phyloP scores from a whole-genome alignment of 345 rosid species.

The Eucalyptus sideroxylon region DNA sequence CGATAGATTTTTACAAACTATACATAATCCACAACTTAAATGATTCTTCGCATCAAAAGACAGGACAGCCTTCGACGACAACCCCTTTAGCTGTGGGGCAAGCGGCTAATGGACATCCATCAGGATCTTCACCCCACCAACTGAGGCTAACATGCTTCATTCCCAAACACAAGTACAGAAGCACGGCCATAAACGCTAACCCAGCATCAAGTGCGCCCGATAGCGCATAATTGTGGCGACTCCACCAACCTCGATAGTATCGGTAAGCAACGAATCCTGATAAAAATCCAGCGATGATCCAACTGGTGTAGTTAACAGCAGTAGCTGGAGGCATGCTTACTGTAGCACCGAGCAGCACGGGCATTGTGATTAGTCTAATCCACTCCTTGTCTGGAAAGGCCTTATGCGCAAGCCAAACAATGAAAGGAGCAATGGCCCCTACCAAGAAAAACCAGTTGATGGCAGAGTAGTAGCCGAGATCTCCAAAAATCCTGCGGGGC shows the following conservation, averaged over 20 bases:
- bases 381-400: conserved; percentile 34
- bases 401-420: conserved; percentile 49
- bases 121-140: conserved; percentile 52
- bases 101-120: conserved; percentile 52
- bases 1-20: background rate
- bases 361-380: conserved; percentile 44
- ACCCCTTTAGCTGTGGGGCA: conserved; percentile 40
- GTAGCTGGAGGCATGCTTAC: conserved; percentile 56
- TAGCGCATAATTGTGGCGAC: conserved; percentile 51
- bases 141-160: conserved; percentile 23
- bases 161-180: conserved; percentile 41
- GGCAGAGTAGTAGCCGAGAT: conserved; percentile 45
- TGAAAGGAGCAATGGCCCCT: conserved; percentile 39
- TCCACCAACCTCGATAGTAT: conserved; percentile 57
- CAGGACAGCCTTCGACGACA: conserved; percentile 24
- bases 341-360: conserved; percentile 39
- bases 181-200: conserved; percentile 55
- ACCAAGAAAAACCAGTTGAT: conserved; percentile 56
- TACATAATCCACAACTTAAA: background rate
- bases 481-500: conserved; percentile 56
- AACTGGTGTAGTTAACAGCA: conserved; percentile 48
- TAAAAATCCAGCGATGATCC: conserved; percentile 38
- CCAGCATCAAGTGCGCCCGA: conserved; percentile 68
- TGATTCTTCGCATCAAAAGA: conserved; percentile 9
- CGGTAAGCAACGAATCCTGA: conserved; percentile 51